phyloP scores from a whole-genome alignment of 2,329 filamentous ascomycete genomes.

The Daldinia sp. region DNA sequence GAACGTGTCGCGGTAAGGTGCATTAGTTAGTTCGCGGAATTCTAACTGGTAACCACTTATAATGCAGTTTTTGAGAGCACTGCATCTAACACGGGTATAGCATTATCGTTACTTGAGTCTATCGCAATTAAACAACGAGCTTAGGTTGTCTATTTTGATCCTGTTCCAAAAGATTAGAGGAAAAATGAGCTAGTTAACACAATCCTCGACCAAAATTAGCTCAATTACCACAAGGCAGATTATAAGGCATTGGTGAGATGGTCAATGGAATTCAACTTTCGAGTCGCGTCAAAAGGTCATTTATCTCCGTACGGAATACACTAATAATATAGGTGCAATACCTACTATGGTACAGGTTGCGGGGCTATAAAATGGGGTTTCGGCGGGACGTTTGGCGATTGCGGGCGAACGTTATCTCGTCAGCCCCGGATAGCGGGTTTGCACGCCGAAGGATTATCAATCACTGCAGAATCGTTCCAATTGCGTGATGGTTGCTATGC shows the following conservation, averaged over 20 bases:
- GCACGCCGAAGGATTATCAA: conserved; percentile 20
- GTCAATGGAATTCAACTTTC: background rate
- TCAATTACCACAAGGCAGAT: background rate
- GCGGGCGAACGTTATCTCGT: conserved; percentile 6
- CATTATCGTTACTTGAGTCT: conserved; percentile 23
- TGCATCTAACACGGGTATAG: conserved; percentile 17
- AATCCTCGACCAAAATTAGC: background rate
- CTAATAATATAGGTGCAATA: background rate
- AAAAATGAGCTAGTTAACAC: background rate
- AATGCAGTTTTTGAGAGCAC: background rate
- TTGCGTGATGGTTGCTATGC: conserved; percentile 30
- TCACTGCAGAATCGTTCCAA: conserved; percentile 21
- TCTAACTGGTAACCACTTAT: background rate
- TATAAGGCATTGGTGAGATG: background rate
- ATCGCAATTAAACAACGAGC: background rate
- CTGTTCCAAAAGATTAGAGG: background rate
- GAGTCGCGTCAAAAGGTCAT: background rate
- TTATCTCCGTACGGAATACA: too few relatives aligned
- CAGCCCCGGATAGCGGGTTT: background rate
- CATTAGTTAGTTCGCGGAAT: conserved; percentile 16
- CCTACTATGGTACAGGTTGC: background rate
- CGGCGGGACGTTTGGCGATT: background rate
- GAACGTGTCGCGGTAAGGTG: conserved; percentile 31
- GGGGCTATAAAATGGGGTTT: background rate
- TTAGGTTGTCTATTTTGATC: background rate